Conservation (phyloP, 805 yeast genomes). For the Saccharomycopsis microspora region DNA sequence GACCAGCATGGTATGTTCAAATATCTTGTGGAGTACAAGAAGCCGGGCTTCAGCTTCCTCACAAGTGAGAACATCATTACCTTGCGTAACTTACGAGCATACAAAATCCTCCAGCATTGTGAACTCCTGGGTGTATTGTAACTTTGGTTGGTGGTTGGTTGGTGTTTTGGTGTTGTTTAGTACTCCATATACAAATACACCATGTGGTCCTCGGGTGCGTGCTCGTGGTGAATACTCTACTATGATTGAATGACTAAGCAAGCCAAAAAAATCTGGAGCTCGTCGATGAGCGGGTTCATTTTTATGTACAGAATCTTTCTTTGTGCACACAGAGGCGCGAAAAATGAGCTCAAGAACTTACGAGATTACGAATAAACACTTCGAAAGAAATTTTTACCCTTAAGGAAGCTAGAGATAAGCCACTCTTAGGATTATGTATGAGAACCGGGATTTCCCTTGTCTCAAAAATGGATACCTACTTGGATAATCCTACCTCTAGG, state of each 20-base stretch:
- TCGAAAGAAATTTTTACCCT: no score
- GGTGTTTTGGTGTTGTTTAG: constrained; percentile 51
- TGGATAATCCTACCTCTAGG: no score
- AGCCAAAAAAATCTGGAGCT: constrained; percentile 69
- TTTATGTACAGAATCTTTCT: constrained; percentile 87
- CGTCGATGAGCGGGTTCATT: constrained; percentile 78
- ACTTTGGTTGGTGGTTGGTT: constrained; percentile 72
- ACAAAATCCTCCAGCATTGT: constrained; percentile 88
- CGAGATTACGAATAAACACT: no score
- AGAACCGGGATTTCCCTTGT: no score
- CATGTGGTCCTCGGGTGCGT: constrained; percentile 55
- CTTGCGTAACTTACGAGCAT: constrained; percentile 87
- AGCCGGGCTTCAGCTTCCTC: constrained; percentile 64
- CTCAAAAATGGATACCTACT: no score
- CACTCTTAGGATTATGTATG: no score
- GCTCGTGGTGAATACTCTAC: constrained; percentile 84
- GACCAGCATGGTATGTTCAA: constrained; percentile 97
- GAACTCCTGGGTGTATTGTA: constrained; percentile 80
- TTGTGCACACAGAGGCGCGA: constrained; percentile 36
- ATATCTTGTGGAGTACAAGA: constrained; percentile 63
- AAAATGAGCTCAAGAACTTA: no score
- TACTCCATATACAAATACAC: constrained; percentile 81
- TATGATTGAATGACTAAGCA: constrained; percentile 77
- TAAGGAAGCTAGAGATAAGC: no score
- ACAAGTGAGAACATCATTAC: constrained; percentile 61